Conservation (phyloP, 352 stramenopile genomes). For the Aphanomyces stellatus region DNA sequence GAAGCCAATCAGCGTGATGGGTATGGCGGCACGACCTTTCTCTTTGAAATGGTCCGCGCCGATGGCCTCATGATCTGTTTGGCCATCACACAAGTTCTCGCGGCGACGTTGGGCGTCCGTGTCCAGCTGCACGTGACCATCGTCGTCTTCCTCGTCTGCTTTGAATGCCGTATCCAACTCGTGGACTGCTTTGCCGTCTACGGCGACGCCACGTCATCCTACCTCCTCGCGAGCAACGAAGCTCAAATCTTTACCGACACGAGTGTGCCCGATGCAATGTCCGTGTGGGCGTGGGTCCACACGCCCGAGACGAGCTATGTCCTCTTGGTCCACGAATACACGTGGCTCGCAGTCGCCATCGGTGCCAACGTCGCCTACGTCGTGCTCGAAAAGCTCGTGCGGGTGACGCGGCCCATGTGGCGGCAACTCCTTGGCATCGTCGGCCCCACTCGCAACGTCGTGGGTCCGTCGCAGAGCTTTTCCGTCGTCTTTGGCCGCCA, state of each 20-base stretch:
- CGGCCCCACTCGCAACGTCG: too few species aligned
- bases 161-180: not conserved
- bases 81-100: not conserved
- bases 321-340: not conserved
- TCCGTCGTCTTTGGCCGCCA: too few species aligned
- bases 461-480: too few species aligned
- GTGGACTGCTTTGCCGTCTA: not conserved
- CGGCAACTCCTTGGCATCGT: too few species aligned
- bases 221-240: too few species aligned
- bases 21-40: not conserved
- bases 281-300: not conserved
- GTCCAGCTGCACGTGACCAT: not conserved
- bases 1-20: not conserved
- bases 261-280: not conserved
- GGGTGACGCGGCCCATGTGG: too few species aligned
- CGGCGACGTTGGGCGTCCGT: not conserved
- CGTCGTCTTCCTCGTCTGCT: not conserved
- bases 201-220: too few species aligned
- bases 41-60: not conserved
- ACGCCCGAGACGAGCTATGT: not conserved
- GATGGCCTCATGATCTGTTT: conserved; percentile 1
- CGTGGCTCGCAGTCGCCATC: not conserved
- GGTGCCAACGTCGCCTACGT: too few species aligned
- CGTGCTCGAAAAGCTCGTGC: too few species aligned
- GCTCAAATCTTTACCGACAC: not conserved